These are phyloP conservation scores for Suillus alpinus DNA, from an alignment of 768 basidiomycete species.

Conservation along the genomic window DNA sequence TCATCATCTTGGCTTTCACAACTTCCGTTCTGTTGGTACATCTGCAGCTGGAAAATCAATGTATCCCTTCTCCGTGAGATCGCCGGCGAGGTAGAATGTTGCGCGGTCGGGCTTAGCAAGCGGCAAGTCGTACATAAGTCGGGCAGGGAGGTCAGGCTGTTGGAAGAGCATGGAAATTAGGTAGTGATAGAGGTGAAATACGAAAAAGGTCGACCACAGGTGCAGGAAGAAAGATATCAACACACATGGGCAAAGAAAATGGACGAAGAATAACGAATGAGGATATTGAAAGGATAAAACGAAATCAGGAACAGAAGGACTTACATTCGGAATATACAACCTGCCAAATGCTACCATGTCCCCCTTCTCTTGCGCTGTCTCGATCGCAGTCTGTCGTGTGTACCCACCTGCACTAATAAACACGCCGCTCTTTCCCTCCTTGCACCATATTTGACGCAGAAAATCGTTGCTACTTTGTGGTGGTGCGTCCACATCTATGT, in stretches of 20 bases:
- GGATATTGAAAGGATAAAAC: background rate
- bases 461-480: conserved; percentile 23
- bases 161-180: background rate
- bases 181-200: background rate
- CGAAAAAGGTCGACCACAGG: background rate
- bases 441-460: conserved; percentile 25
- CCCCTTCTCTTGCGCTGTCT: conserved; percentile 3
- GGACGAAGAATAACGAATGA: background rate
- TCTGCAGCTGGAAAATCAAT: conserved; percentile 29
- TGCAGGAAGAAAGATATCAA: background rate
- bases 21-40: background rate
- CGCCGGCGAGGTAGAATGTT: conserved; percentile 25
- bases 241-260: background rate
- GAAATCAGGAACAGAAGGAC: background rate
- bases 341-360: conserved; percentile 7
- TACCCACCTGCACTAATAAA: conserved; percentile 7
- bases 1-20: background rate
- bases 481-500: background rate
- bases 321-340: conserved; percentile 7
- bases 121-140: conserved; percentile 26
- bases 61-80: conserved; percentile 29
- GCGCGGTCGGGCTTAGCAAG: conserved; percentile 24
- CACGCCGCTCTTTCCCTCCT: conserved; percentile 1
- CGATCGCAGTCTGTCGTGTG: conserved; percentile 1
- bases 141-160: conserved; percentile 35